Conservation (phyloP, 176 grass and related monocot species). For the Oryza australiensis region DNA sequence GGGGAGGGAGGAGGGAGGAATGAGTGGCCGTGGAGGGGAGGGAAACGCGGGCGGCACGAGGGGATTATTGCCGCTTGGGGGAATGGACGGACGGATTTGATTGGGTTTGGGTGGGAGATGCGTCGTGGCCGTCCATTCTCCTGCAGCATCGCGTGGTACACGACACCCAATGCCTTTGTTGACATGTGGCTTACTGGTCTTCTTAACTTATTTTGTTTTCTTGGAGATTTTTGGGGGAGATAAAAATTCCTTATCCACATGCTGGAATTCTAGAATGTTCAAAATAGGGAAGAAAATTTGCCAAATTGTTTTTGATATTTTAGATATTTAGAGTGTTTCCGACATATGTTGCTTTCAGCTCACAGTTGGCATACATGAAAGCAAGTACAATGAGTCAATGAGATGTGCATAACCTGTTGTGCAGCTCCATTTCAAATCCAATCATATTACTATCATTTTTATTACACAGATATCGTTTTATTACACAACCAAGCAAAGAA, state of each 20-base stretch:
- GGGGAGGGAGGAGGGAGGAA: background rate
- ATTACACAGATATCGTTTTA: background rate
- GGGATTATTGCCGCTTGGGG: background rate
- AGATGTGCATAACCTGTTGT: background rate
- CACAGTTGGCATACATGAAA: no score
- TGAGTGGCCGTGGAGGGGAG: conserved; percentile 33
- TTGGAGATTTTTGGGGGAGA: background rate
- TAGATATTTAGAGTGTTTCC: background rate
- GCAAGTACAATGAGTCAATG: no score
- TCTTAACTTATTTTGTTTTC: background rate
- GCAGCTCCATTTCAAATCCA: background rate
- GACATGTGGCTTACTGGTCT: background rate
- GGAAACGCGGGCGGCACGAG: background rate
- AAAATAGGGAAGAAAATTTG: background rate
- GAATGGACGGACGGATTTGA: background rate
- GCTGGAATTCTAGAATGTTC: background rate
- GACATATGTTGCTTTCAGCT: no score
- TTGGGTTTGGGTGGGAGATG: background rate
- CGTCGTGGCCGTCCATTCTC: background rate
- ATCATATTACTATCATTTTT: background rate
- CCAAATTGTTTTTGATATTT: background rate
- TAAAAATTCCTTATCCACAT: background rate
- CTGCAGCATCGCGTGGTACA: background rate
- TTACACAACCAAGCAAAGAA: background rate
- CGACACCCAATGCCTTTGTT: no score